phyloP scores from a whole-genome alignment of 2,329 filamentous ascomycete species.

The Colletotrichum incanum region DNA sequence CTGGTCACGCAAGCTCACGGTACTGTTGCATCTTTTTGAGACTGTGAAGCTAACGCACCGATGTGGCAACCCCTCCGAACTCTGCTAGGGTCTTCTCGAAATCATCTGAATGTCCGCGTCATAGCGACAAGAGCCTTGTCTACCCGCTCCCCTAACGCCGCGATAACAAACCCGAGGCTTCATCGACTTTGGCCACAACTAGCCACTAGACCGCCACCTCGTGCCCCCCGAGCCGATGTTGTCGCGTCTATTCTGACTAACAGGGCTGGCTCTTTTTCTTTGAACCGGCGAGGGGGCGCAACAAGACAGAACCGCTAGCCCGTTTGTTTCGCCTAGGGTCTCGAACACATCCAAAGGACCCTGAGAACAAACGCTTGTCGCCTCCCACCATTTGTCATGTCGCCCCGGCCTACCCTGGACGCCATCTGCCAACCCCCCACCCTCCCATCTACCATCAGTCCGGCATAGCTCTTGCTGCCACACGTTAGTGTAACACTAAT shows the following conservation, averaged over 20 bases:
- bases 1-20: conserved; percentile 40
- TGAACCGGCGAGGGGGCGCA: not conserved
- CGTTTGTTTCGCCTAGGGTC: not conserved
- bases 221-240: not conserved
- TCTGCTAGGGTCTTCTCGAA: conserved; percentile 10
- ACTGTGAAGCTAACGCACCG: conserved; percentile 30
- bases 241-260: not conserved
- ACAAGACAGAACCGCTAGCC: not conserved
- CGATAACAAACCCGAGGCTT: not conserved
- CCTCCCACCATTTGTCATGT: conserved; percentile 28
- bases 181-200: not conserved
- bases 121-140: conserved; percentile 15
- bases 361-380: not conserved
- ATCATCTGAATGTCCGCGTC: conserved; percentile 33
- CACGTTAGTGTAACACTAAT: conserved; percentile 30
- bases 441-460: conserved; percentile 14
- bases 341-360: conserved; percentile 15
- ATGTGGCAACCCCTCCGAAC: conserved; percentile 15
- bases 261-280: not conserved
- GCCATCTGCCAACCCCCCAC: conserved; percentile 2
- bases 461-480: conserved; percentile 32
- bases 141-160: conserved; percentile 8
- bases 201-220: not conserved
- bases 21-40: conserved; percentile 38
- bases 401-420: conserved; percentile 1